These are phyloP conservation scores for Aschersonia sp. DNA, from an alignment of 2,329 filamentous ascomycete genomes.

Conservation along the genomic window DNA sequence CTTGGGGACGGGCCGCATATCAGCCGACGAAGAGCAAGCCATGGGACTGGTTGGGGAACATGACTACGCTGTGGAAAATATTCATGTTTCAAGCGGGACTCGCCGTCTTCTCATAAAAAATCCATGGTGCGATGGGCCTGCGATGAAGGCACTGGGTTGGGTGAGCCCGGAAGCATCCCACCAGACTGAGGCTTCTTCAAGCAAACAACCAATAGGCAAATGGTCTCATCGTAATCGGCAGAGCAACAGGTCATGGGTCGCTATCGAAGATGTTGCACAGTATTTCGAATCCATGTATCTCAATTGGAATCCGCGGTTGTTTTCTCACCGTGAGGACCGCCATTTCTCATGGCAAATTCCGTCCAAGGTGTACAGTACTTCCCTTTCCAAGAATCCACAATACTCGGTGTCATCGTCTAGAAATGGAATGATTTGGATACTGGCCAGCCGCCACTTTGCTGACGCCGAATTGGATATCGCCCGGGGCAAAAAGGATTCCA, in stretches of 20 bases:
- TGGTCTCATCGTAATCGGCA: neutral
- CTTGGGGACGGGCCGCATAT: slow-evolving; percentile 75
- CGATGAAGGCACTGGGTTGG: slow-evolving; percentile 35
- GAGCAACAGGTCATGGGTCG: slow-evolving; percentile 86
- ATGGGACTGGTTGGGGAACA: slow-evolving; percentile 80
- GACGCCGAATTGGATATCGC: slow-evolving; percentile 48
- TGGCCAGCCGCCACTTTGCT: slow-evolving; percentile 76
- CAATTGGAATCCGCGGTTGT: slow-evolving; percentile 89
- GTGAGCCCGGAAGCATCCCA: neutral
- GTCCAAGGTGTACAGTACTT: slow-evolving; percentile 32
- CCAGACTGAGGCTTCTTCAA: slow-evolving; percentile 6
- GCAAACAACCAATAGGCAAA: neutral
- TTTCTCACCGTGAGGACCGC: slow-evolving; percentile 68
- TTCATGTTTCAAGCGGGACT: slow-evolving; percentile 47
- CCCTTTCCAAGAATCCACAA: slow-evolving; percentile 52
- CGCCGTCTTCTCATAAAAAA: slow-evolving; percentile 80
- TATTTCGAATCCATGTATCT: slow-evolving; percentile 94
- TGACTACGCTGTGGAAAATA: slow-evolving; percentile 80
- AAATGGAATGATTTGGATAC: slow-evolving; percentile 61
- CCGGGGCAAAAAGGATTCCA: slow-evolving; percentile 24
- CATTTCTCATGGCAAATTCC: slow-evolving; percentile 74
- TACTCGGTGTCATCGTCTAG: slow-evolving; percentile 50
- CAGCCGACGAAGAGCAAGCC: slow-evolving; percentile 59
- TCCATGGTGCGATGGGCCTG: slow-evolving; percentile 76
- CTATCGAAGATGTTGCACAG: slow-evolving; percentile 72